Base-by-base conservation (phyloP, 352 stramenopile genomes). In the Blastocystis sp. region DNA sequence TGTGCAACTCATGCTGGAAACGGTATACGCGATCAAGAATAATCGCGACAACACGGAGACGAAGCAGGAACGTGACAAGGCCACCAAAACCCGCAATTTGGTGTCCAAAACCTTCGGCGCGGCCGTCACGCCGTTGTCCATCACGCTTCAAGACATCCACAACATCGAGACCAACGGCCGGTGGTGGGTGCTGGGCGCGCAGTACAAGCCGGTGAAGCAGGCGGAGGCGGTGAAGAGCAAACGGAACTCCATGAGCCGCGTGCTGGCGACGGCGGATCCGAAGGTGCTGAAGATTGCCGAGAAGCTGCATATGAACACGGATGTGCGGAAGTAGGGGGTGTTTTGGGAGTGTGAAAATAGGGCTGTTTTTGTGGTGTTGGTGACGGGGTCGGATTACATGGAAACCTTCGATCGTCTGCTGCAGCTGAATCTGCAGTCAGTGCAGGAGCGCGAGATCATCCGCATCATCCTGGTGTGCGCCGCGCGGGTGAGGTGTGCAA, bases 371-470 rank as follows among this genome's bases (percentile, higher is more conserved):
- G 67, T 87, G 14, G 45, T 78, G 3, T 41, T 87, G 5, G 62
- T 87, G 28, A 87, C 77, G 11, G 43, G 62, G 7, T 45, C n/a
- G 5, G 77, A 87, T 41, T 87, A 87, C 56, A 87, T 87, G 62
- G 77, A 87, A 9, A 59, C 77, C 21, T 87, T 77, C 41, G 77
- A 87, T 62, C 61, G 61, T 5, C 28, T 87, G 43, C 52, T 77
- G 38, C 45, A 77, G 40, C 23, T 87, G 10, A 87, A 87, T 76
- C 52, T 87, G 21, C 62, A 70, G 34, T 60, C 62, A 52, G 62
- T 87, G 19, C 77, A 87, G 62, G 62, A 87, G 52, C 60, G 77
- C 23, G 77, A 87, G 45, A 77, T 87, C 38, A 87, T 87, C 71
- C 62, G 65, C n/a, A 77, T 87, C 52, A 74, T 87, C 67, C 52